Conservation (phyloP, 768 basidiomycete species). For the Rhizopogon vesiculosus region DNA sequence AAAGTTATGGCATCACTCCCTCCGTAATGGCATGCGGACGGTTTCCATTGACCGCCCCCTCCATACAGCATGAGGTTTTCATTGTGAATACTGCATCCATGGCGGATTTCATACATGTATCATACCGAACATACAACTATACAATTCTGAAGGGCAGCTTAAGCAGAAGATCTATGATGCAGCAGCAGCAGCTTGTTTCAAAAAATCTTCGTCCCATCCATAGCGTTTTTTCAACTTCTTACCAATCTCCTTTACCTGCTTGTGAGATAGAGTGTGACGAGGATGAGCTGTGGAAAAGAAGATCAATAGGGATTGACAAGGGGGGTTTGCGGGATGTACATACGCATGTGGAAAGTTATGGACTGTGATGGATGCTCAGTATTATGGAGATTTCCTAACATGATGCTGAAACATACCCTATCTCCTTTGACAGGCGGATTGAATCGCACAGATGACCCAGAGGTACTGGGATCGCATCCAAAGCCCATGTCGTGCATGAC, state of each 20-base stretch:
- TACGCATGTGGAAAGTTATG: constrained; percentile 77
- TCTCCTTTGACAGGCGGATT: constrained; percentile 59
- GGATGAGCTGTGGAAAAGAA: constrained; percentile 55
- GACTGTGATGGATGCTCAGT: constrained; percentile 33
- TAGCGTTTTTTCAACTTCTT: constrained; percentile 59
- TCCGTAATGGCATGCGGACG: no score
- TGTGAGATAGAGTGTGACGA: constrained; percentile 54
- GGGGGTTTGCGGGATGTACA: constrained; percentile 7
- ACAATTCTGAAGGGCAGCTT: no score
- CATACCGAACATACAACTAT: no score
- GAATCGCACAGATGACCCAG: constrained; percentile 80
- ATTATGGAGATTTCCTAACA: constrained; percentile 1
- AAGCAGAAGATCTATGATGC: background rate
- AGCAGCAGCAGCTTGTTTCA: constrained; percentile 8
- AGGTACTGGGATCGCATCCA: constrained; percentile 63
- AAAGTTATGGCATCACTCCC: no score
- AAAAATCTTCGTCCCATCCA: constrained; percentile 56
- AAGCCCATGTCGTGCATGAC: constrained; percentile 81
- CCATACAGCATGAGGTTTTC: no score
- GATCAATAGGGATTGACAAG: background rate
- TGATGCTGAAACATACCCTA: constrained; percentile 28
- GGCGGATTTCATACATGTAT: background rate
- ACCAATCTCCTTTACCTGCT: constrained; percentile 47
- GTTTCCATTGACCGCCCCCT: no score
- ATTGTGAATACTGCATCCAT: no score